Conservation (phyloP, 768 basidiomycete species). For the Phlegmacium glaucopus region DNA sequence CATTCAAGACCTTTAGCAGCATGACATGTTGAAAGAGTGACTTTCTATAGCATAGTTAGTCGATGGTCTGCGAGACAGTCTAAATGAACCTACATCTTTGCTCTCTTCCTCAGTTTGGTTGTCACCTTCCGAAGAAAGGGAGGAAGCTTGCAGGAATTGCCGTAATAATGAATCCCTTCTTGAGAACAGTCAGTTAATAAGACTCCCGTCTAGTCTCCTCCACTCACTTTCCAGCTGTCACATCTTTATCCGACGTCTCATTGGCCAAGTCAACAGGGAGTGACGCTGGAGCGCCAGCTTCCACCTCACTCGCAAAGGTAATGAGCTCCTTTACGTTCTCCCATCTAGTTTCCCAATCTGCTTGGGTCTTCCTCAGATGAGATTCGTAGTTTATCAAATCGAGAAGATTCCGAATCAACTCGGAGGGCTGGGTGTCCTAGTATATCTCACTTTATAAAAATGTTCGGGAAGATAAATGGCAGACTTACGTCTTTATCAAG, state of each 20-base stretch:
- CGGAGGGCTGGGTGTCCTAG: conserved; percentile 58
- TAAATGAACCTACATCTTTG: conserved; percentile 34
- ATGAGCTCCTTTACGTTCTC: conserved; percentile 87
- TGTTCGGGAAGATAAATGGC: neutral
- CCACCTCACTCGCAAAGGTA: conserved; percentile 65
- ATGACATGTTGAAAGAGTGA: conserved; percentile 84
- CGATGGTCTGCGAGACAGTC: neutral
- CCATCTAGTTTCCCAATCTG: conserved; percentile 76
- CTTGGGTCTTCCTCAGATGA: conserved; percentile 64
- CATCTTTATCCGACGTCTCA: neutral
- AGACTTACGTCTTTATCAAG: conserved; percentile 51
- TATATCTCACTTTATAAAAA: neutral
- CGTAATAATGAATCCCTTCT: conserved; percentile 57
- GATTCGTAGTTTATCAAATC: conserved; percentile 61
- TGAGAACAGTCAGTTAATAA: neutral
- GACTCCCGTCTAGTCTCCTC: neutral
- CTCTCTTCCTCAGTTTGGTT: conserved; percentile 49
- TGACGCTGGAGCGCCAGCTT: conserved; percentile 23
- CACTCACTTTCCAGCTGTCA: conserved; percentile 4
- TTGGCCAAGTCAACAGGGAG: neutral
- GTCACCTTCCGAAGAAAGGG: conserved; percentile 79
- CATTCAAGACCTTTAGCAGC: conserved; percentile 90
- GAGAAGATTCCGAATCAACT: conserved; percentile 58
- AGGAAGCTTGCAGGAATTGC: conserved; percentile 73
- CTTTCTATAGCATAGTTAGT: conserved; percentile 48